Evolutionary conservation across 192 early-diverging fungal species (phyloP).

Genomic region (Entrophospora sp.): DNA sequence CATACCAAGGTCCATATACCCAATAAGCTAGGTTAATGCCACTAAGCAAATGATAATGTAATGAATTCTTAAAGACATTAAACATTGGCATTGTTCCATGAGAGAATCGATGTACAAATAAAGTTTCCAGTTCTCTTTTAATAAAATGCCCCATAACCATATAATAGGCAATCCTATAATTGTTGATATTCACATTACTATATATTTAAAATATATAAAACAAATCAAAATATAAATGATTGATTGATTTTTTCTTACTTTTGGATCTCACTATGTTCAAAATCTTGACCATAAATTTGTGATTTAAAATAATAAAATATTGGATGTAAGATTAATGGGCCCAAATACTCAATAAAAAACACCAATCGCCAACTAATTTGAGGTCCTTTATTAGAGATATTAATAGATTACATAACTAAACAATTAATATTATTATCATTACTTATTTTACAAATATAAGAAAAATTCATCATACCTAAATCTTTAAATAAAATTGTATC

Average conservation of each 20-base stretch:
- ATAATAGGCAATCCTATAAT: conserved; percentile 48
- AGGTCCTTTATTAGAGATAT: conserved; percentile 40
- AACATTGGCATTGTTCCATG: conserved; percentile 91
- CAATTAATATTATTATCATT: neutral
- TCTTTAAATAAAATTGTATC: conserved; percentile 62
- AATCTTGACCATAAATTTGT: conserved; percentile 55
- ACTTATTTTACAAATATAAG: neutral
- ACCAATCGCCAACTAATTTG: conserved; percentile 93
- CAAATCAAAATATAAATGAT: neutral
- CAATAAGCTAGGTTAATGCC: conserved; percentile 81
- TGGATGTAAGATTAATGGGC: conserved; percentile 80
- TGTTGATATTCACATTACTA: neutral
- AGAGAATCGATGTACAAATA: conserved; percentile 88
- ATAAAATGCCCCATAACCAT: conserved; percentile 78
- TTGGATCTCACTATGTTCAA: conserved; percentile 71
- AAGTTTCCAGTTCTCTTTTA: conserved; percentile 89
- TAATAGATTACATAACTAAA: neutral
- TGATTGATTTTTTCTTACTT: conserved; percentile 20
- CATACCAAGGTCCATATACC: conserved; percentile 75
- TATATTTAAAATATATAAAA: neutral
- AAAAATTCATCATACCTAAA: conserved; percentile 31
- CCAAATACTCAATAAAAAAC: conserved; percentile 88
- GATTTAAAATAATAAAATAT: conserved; percentile 70
- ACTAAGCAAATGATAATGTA: conserved; percentile 85
- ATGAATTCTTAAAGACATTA: conserved; percentile 94